These are phyloP conservation scores for Sporormia fimetaria DNA, from an alignment of 495 filamentous ascomycete genomes.

Conservation along the genomic window DNA sequence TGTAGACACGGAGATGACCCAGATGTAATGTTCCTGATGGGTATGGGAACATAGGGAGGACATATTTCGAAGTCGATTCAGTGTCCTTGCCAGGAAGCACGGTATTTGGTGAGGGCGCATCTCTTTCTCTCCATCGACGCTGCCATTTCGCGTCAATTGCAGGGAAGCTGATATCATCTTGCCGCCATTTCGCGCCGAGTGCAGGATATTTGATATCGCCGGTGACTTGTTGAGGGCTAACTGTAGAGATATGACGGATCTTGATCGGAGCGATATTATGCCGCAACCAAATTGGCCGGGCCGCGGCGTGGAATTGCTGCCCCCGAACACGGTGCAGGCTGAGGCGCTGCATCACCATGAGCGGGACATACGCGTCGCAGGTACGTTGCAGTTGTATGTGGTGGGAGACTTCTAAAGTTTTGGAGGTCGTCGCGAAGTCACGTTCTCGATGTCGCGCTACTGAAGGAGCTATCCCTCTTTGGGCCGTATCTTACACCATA, in stretches of 20 bases:
- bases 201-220: too few relatives aligned
- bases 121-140: constrained; percentile 38
- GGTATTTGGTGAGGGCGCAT: background rate
- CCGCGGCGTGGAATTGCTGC: constrained; percentile 7
- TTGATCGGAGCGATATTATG: background rate
- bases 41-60: constrained; percentile 89
- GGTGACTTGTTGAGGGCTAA: too few relatives aligned
- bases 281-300: background rate
- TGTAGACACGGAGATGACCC: constrained; percentile 81
- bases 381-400: too few relatives aligned
- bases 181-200: too few relatives aligned
- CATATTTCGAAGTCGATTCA: constrained; percentile 64
- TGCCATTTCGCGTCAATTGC: constrained; percentile 71
- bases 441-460: too few relatives aligned
- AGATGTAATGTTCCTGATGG: constrained; percentile 84
- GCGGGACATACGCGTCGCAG: too few relatives aligned
- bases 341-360: constrained; percentile 19
- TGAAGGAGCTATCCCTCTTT: too few relatives aligned
- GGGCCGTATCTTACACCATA: too few relatives aligned
- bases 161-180: constrained; percentile 46
- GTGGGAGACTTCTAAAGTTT: too few relatives aligned
- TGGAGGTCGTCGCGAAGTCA: too few relatives aligned
- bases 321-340: constrained; percentile 11
- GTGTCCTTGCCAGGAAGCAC: constrained; percentile 26
- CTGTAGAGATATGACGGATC: background rate